phyloP scores from a whole-genome alignment of 2,329 filamentous ascomycete species.

The Shiraia bambusicola region DNA sequence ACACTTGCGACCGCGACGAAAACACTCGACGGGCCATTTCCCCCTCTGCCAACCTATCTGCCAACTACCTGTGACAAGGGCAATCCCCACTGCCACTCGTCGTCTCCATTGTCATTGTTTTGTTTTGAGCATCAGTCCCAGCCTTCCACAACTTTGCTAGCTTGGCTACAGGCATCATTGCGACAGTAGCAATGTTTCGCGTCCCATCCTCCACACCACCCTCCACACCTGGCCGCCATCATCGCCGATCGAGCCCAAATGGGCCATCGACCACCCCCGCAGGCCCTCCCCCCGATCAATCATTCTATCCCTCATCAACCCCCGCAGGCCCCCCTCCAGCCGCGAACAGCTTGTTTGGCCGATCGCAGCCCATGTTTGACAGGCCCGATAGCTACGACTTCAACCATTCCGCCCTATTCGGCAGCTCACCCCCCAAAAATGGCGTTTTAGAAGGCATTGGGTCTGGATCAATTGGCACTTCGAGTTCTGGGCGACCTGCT shows the following conservation, averaged over 20 bases:
- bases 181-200: slow-evolving; percentile 36
- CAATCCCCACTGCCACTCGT: too few species aligned
- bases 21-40: slow-evolving; percentile 2
- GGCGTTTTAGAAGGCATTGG: slow-evolving; percentile 31
- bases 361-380: slow-evolving; percentile 48
- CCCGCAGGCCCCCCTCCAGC: slow-evolving; percentile 57
- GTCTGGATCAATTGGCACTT: slow-evolving; percentile 27
- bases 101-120: slow-evolving; percentile 8
- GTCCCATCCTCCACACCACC: slow-evolving; percentile 38
- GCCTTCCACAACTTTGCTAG: slow-evolving; percentile 3
- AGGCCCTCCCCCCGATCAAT: slow-evolving; percentile 54
- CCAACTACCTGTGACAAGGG: too few species aligned
- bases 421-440: slow-evolving; percentile 40
- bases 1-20: slow-evolving; percentile 17
- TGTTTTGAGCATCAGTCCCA: slow-evolving; percentile 6
- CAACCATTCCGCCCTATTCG: slow-evolving; percentile 19
- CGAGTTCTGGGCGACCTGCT: slow-evolving; percentile 30
- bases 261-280: slow-evolving; percentile 60
- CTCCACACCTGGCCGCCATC: slow-evolving; percentile 37
- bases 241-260: slow-evolving; percentile 26
- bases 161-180: slow-evolving; percentile 1
- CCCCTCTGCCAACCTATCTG: background rate
- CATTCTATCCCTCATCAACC: slow-evolving; percentile 54
- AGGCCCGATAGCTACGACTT: slow-evolving; percentile 22
- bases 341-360: slow-evolving; percentile 49